Conservation (phyloP, 148 eudicot species). For the Camellia sinensis region DNA sequence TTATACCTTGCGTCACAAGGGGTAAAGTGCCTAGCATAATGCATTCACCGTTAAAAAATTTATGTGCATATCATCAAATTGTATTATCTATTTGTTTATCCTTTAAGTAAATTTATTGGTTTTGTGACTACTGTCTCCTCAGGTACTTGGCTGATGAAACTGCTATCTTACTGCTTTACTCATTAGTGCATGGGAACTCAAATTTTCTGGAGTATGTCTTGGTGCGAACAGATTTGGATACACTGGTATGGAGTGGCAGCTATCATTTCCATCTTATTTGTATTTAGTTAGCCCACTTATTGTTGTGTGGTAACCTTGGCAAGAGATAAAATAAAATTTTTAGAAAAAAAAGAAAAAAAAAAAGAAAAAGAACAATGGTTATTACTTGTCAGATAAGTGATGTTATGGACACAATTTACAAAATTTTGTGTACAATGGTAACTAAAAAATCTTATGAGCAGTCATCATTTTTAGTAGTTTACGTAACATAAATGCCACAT, state of each 20-base stretch:
- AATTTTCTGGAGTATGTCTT: constrained; percentile 90
- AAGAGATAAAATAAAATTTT: background rate
- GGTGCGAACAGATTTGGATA: constrained; percentile 96
- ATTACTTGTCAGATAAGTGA: constrained; percentile 2
- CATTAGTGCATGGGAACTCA: constrained; percentile 85
- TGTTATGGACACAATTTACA: too few species aligned
- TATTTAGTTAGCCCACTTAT: background rate
- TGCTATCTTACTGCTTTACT: constrained; percentile 71
- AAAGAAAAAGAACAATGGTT: background rate
- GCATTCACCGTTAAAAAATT: too few species aligned
- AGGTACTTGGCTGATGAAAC: constrained; percentile 84
- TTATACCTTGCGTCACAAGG: too few species aligned
- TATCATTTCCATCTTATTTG: background rate
- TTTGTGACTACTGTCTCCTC: constrained; percentile 13
- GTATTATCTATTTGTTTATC: background rate
- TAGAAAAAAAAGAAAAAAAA: too few species aligned
- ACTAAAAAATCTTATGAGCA: background rate
- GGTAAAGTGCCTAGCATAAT: too few species aligned
- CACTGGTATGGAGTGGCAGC: constrained; percentile 61
- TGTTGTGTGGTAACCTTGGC: background rate
- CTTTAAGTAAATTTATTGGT: background rate
- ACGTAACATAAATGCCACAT: background rate
- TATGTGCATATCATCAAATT: background rate
- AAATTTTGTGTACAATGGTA: too few species aligned
- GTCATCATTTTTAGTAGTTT: background rate